Evolutionary conservation across 1,139 yeast genomes (phyloP).

Genomic region (Suhomyces guaymorum): DNA sequence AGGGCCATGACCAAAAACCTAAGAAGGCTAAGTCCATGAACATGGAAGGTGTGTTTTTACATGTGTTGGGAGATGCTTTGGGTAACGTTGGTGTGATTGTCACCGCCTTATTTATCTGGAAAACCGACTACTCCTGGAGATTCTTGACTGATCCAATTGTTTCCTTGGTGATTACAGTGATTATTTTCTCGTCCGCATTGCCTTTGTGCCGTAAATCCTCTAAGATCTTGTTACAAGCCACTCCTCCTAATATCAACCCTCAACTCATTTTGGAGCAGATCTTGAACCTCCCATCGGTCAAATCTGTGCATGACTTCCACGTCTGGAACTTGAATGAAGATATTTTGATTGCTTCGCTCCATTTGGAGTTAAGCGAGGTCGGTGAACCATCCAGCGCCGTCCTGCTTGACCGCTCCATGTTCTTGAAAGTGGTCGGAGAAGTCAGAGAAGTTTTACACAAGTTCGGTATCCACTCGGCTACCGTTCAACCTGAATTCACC

Average conservation of each 20-base stretch:
- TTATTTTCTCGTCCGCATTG: conserved; percentile 86
- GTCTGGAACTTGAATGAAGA: conserved; percentile 95
- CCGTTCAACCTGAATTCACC: conserved; percentile 86
- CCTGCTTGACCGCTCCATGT: conserved; percentile 43
- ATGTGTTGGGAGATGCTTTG: conserved; percentile 92
- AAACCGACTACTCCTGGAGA: conserved; percentile 86
- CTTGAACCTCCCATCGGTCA: conserved; percentile 65
- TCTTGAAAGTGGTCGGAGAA: conserved; percentile 68
- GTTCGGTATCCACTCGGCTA: conserved; percentile 88
- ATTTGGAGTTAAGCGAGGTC: conserved; percentile 67
- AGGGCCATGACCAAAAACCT: conserved; percentile 3
- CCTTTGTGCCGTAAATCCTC: conserved; percentile 89
- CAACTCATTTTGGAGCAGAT: conserved; percentile 73
- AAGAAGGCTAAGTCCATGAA: conserved; percentile 66
- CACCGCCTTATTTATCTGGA: conserved; percentile 92
- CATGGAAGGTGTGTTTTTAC: conserved; percentile 96
- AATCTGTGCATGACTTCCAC: conserved; percentile 91
- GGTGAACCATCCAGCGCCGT: conserved; percentile 7
- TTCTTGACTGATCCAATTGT: conserved; percentile 83
- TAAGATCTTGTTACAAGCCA: conserved; percentile 86
- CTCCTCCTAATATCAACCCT: conserved; percentile 80
- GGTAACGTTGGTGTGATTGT: conserved; percentile 93
- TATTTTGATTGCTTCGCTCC: conserved; percentile 83
- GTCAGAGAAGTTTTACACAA: conserved; percentile 80
- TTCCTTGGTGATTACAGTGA: conserved; percentile 80